Base-by-base conservation (phyloP, 176 grass and related monocot genomes). In the Aechmea fasciata region DNA sequence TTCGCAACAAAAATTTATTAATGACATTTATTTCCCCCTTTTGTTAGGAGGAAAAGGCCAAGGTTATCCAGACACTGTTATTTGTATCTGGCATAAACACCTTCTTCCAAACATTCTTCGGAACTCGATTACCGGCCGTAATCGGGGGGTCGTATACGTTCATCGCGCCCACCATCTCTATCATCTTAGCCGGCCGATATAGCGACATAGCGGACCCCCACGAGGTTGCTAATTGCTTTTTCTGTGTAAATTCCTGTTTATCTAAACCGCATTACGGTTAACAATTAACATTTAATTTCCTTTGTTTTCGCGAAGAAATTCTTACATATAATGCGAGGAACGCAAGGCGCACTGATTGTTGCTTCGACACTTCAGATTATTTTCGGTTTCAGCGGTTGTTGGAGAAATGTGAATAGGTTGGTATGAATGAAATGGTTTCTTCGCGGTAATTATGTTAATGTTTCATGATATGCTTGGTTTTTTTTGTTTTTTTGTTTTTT, bases 81-180 rank as follows among this genome's bases (percentile, higher is more conserved):
- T 94, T 99, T 41, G 90, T 99, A 10, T 80, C 95, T 49, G 95
- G 95, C n/a, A 93, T 93, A 66, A 99, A 99, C 82, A 99, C 95
- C 64, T 72, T 99, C 10, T 77, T 92, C 13, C 95, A 99, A 49
- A 93, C 90, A 17, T 85, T 83, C 22, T 88, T 99, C 11, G 95
- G 95, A 11, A 90, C 90, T 23, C 87, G 90, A 7, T 82, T 99
- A 67, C 95, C 95, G 0, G 90, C 85, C 13, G 82, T 93, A 3
- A 99, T 99, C 57, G 87, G 90, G 9, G 84, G 82, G n/a, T 99
- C 95, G 6, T 99, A 99, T 59, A 78, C 85, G 33, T 93, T 90
- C 14, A 86, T 94, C 0, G 80, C 77, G 15, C 95, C 95, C 1
- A 99, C 87, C 63, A 90, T 99, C 80, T 99, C 95, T 0, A 99